Conservation (phyloP, 495 filamentous ascomycete species). For the Neurospora sp. region DNA sequence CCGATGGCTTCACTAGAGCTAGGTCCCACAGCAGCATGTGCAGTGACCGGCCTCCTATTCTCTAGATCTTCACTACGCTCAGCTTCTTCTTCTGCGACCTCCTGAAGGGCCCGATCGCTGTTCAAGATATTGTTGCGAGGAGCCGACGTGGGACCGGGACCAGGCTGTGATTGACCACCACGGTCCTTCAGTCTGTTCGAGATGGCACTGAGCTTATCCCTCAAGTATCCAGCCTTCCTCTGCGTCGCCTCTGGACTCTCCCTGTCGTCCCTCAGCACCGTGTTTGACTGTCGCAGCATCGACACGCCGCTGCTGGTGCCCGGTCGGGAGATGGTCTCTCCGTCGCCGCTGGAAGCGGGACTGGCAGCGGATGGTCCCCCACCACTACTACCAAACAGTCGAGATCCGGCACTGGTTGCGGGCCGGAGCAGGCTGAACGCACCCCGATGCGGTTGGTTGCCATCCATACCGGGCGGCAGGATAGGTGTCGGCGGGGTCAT, state of each 20-base stretch:
- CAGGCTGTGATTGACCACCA: background rate
- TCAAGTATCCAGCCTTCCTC: conserved; percentile 23
- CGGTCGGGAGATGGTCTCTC: conserved; percentile 2
- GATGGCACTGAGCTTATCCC: conserved; percentile 30
- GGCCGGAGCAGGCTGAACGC: conserved; percentile 16
- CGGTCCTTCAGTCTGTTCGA: conserved; percentile 26
- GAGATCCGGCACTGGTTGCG: conserved; percentile 20
- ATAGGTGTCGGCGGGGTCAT: conserved; percentile 32
- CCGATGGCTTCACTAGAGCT: background rate
- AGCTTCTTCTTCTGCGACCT: background rate
- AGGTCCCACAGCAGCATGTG: background rate
- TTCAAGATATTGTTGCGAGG: background rate
- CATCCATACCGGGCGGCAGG: conserved; percentile 3
- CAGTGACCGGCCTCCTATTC: background rate
- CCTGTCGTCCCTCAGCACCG: background rate
- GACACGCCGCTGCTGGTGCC: conserved; percentile 12
- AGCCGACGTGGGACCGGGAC: background rate
- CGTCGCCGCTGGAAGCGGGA: background rate
- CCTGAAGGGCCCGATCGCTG: background rate
- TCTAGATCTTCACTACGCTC: conserved; percentile 4
- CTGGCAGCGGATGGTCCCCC: background rate
- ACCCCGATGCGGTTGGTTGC: background rate
- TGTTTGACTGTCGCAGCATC: background rate
- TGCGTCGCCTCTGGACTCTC: conserved; percentile 12
- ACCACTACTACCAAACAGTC: conserved; percentile 14